phyloP scores from a whole-genome alignment of 1,284 basidiomycete genomes.

The Singerocomus rubriflavus region DNA sequence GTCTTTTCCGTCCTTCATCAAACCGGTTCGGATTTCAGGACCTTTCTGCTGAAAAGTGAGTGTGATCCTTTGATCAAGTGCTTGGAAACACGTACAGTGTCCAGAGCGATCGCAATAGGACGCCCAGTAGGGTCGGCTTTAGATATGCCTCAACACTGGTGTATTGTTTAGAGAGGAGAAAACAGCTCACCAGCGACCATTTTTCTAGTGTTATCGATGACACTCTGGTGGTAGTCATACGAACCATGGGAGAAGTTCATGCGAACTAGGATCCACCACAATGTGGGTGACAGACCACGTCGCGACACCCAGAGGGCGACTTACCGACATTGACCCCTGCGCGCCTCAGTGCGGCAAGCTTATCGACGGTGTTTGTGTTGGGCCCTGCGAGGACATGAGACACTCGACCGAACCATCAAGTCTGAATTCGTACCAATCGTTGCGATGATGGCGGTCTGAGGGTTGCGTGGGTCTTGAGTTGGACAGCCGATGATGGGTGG shows the following conservation, averaged over 20 bases:
- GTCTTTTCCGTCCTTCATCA: conserved; percentile 86
- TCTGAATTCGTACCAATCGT: conserved; percentile 73
- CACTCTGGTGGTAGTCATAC: conserved; percentile 96
- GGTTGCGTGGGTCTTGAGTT: conserved; percentile 8
- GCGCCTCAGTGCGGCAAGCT: conserved; percentile 74
- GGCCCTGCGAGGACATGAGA: conserved; percentile 56
- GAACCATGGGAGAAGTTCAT: conserved; percentile 99
- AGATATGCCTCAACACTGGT: conserved; percentile 12
- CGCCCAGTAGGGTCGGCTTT: conserved; percentile 62
- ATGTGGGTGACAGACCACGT: conserved; percentile 9
- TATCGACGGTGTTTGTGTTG: conserved; percentile 88
- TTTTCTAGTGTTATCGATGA: conserved; percentile 93
- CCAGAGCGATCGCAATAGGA: conserved; percentile 95
- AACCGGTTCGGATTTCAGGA: conserved; percentile 97
- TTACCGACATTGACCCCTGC: conserved; percentile 95
- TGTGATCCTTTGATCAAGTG: conserved; percentile 11
- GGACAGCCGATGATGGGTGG: neutral
- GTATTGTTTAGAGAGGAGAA: neutral
- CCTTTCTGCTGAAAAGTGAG: conserved; percentile 70
- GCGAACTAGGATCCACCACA: conserved; percentile 59
- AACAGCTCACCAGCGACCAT: conserved; percentile 65
- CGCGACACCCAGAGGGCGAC: conserved; percentile 32
- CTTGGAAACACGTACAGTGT: conserved; percentile 64
- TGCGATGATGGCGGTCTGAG: conserved; percentile 91
- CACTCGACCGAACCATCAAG: conserved; percentile 4